A percentile compares a stretch with the other conserved stretches of the same genome.
Evolutionary conservation across 129 eudicot genomes (phyloP).

Genomic region (Flaveria brownii): DNA sequence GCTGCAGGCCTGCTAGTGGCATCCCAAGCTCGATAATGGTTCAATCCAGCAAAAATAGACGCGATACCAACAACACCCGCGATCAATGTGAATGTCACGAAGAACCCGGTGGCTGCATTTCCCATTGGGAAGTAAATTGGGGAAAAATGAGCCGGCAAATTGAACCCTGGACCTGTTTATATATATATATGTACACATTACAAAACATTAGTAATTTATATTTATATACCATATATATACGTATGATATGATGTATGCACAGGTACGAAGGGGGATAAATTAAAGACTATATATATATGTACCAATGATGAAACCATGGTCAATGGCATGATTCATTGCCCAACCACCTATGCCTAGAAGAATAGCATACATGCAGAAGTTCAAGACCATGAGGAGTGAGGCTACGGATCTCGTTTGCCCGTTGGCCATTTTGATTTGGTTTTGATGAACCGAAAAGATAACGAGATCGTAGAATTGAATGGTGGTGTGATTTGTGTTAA

Average conservation of each 20-base stretch:
- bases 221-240: neutral
- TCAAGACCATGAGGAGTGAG: conserved; percentile 61
- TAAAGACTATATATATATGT: neutral
- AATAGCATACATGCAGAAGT: conserved; percentile 82
- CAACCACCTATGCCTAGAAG: conserved; percentile 86
- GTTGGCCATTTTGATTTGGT: conserved; percentile 47
- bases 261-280: neutral
- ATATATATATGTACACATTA: neutral
- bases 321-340: conserved; percentile 80
- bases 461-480: neutral
- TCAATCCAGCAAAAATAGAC: conserved; percentile 65
- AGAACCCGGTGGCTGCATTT: conserved; percentile 93
- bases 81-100: conserved; percentile 64
- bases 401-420: conserved; percentile 53
- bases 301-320: conserved; percentile 91
- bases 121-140: conserved; percentile 97
- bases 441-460: neutral
- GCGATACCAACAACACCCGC: conserved; percentile 92
- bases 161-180: conserved; percentile 62
- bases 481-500: conserved; percentile 21
- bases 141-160: conserved; percentile 90
- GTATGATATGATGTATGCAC: neutral
- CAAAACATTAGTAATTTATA: conserved; percentile 1
- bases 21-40: conserved; percentile 63
- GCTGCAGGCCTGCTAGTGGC: conserved; percentile 70